Base-by-base conservation (phyloP, 1,139 yeast genomes). In the Arxiozyma slooffiae region DNA sequence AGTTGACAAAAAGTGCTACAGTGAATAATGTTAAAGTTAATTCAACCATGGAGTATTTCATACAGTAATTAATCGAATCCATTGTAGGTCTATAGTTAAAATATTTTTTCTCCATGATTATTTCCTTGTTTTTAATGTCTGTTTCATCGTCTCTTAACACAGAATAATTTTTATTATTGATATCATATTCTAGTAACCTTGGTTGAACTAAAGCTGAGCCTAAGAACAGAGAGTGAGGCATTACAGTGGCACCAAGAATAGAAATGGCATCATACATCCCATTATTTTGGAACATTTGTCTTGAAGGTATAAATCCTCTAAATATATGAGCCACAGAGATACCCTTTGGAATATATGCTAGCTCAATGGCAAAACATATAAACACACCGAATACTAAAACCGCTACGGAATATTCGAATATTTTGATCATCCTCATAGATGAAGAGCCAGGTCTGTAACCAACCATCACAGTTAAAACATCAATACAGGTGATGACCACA, bases 161-260 rank as follows among this genome's bases (percentile, higher is more conserved):
- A 43, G 57, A 60, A 47, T 76, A 71, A 52, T 73, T 64, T 3
- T 76, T 78, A 49, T 77, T 67, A 20, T 67, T 63, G 37, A 74
- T 68, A 58, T 84, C 90, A 56, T 69, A 81, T 52, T 80, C 84
- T 50, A 85, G 67, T 49, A 84, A 70, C 50, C 92, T 71, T 21
- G 90, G 87, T 62, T 82, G 87, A 7, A 82, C 90, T 53, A 85
- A 69, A 1, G 87, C 87, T 5, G 88, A 81, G 0, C 92, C 92
- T 56, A 85, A 72, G 60, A 83, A 84, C 51, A 85, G 70, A 21
- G 87, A 80, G 62, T 85, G 92, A 38, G 89, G 87, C 92, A 85
- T 85, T 30, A 85, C 92, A 0, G 92, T 85, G 30, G 92, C 86
- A 63, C 94, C 94, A 46, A 86, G 71, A 58, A 86, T 80, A 18